Percentiles rank a stretch among this genome's conserved stretches.
phyloP scores from a whole-genome alignment of 805 yeast genomes.

The Spathaspora gorwiae region DNA sequence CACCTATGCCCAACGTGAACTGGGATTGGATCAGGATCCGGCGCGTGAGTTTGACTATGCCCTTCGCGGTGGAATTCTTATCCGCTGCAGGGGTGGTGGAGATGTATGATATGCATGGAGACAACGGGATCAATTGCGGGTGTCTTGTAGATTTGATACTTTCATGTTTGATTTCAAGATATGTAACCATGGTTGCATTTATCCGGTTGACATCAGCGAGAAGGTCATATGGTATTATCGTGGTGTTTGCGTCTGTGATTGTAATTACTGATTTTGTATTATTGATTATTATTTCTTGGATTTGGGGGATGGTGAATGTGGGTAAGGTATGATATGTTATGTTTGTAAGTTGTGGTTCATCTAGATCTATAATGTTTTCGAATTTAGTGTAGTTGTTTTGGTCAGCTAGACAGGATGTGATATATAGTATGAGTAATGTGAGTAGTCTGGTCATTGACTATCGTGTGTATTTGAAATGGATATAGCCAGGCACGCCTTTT shows the following conservation, averaged over 20 bases:
- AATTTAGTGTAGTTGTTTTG: too few species aligned
- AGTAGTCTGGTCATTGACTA: too few species aligned
- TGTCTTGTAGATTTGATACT: not conserved
- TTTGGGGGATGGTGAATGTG: not conserved
- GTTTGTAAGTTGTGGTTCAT: constrained; percentile 1
- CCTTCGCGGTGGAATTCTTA: not conserved
- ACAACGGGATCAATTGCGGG: not conserved
- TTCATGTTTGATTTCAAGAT: constrained; percentile 1
- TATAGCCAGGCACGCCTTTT: too few species aligned
- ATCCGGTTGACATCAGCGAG: not conserved
- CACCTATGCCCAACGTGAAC: not conserved
- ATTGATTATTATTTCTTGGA: not conserved
- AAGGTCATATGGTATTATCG: constrained; percentile 3
- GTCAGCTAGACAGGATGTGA: too few species aligned
- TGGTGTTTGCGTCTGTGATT: constrained; percentile 1
- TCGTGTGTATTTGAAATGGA: too few species aligned
- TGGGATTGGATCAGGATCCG: not conserved
- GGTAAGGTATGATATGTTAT: not conserved
- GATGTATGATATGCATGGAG: constrained; percentile 1
- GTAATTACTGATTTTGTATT: constrained; percentile 3
- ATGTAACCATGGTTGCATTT: not conserved
- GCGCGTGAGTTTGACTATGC: not conserved
- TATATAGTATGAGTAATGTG: too few species aligned
- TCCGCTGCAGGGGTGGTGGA: not conserved
- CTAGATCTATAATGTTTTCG: not conserved